Evolutionary conservation across 129 eudicot species (phyloP).

Genomic region (Oenanthe sinensis): DNA sequence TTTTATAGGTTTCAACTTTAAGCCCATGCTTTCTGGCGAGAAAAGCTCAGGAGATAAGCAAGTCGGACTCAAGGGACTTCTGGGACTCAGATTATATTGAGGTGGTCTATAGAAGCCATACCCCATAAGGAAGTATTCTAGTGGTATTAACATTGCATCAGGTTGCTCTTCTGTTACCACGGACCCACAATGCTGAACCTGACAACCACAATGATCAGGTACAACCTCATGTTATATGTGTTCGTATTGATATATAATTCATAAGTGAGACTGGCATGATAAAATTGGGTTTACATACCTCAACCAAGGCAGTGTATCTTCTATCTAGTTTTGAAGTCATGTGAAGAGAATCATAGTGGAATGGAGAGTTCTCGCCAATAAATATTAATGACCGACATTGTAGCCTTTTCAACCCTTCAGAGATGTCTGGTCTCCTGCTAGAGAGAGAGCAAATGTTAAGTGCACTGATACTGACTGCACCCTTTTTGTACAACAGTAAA

Average conservation of each 20-base stretch:
- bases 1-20: conserved; percentile 87
- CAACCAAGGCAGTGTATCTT: conserved; percentile 88
- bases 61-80: conserved; percentile 90
- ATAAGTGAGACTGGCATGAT: not conserved
- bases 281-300: conserved; percentile 41
- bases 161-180: conserved; percentile 93
- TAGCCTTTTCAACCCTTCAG: conserved; percentile 54
- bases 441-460: not conserved
- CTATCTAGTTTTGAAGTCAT: conserved; percentile 93
- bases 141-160: conserved; percentile 87
- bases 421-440: conserved; percentile 82
- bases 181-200: conserved; percentile 94
- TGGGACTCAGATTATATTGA: conserved; percentile 61
- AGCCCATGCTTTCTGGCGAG: conserved; percentile 98
- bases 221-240: conserved; percentile 1
- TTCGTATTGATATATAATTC: not conserved
- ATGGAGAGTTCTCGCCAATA: conserved; percentile 86
- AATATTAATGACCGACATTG: conserved; percentile 71
- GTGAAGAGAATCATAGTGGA: conserved; percentile 75
- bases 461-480: too few relatives aligned
- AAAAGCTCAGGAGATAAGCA: conserved; percentile 92
- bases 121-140: conserved; percentile 90
- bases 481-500: not conserved
- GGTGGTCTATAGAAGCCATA: conserved; percentile 71
- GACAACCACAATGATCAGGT: conserved; percentile 6